Percentiles rank a stretch among this genome's conserved stretches.
phyloP scores from a whole-genome alignment of 2,329 filamentous ascomycete genomes.

The Byssothecium circinans region DNA sequence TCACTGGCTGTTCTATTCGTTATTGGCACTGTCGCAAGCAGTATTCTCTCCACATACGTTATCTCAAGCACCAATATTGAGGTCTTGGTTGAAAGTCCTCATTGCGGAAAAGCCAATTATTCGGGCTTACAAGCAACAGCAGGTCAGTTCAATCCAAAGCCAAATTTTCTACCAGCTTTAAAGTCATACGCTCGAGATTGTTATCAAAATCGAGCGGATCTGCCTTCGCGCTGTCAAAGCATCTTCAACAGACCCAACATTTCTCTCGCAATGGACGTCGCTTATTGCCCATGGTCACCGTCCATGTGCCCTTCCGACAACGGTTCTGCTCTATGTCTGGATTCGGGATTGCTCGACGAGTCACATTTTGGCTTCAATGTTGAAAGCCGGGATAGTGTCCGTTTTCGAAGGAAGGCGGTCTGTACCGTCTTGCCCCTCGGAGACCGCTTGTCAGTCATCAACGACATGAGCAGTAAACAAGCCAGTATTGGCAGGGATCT shows the following conservation, averaged over 20 bases:
- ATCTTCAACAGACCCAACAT: conserved; percentile 4
- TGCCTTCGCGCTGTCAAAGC: conserved; percentile 3
- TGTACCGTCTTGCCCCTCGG: conserved; percentile 7
- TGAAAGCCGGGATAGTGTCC: conserved; percentile 2
- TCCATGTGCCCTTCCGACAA: conserved; percentile 6
- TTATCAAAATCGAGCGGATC: background rate
- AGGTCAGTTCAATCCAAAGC: background rate
- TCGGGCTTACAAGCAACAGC: background rate
- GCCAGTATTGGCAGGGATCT: background rate
- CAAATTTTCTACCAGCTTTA: background rate
- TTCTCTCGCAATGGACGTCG: background rate
- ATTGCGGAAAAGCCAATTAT: conserved; percentile 5
- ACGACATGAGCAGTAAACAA: no score
- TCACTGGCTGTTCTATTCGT: conserved; percentile 6
- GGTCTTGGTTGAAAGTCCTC: conserved; percentile 12
- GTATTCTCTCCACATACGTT: conserved; percentile 13
- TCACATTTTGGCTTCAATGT: conserved; percentile 11
- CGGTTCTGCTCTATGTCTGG: conserved; percentile 8
- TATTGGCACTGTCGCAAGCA: conserved; percentile 4
- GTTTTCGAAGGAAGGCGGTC: conserved; percentile 8
- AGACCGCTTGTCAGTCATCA: background rate
- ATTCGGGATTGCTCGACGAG: conserved; percentile 16
- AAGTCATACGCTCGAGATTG: conserved; percentile 6
- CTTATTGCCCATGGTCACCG: conserved; percentile 2
- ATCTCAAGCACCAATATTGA: conserved; percentile 6